phyloP scores from a whole-genome alignment of 176 grass and related monocot species.

The Stipa capillata region DNA sequence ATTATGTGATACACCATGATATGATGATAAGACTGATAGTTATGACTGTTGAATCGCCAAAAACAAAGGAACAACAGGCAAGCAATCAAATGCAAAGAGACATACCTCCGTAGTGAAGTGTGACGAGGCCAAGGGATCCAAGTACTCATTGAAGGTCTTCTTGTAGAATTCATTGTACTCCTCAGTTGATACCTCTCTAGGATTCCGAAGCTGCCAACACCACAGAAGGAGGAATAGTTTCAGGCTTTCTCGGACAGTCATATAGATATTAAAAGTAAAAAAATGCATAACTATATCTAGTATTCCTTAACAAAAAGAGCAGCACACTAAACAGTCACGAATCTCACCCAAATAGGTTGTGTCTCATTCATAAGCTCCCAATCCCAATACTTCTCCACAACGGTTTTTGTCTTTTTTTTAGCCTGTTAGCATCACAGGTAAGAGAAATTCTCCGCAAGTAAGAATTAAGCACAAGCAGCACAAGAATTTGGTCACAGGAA shows the following conservation, averaged over 20 bases:
- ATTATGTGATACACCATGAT: background rate
- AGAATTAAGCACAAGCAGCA: background rate
- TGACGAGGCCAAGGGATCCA: constrained; percentile 77
- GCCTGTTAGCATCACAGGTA: constrained; percentile 43
- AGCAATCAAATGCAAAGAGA: background rate
- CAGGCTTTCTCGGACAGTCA: background rate
- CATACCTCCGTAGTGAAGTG: constrained; percentile 96
- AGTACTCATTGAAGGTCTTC: constrained; percentile 90
- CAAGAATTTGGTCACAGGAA: background rate
- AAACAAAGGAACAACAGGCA: constrained; percentile 16
- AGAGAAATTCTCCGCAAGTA: background rate
- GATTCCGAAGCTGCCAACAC: constrained; percentile 60
- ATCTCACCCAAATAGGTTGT: constrained; percentile 89
- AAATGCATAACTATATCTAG: background rate
- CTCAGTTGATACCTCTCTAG: constrained; percentile 77
- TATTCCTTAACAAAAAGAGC: background rate
- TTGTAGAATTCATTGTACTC: constrained; percentile 99
- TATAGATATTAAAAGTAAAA: background rate
- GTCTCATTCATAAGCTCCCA: constrained; percentile 99
- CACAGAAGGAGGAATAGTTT: background rate
- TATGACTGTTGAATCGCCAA: background rate
- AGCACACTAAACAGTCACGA: background rate
- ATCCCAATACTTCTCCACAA: constrained; percentile 95
- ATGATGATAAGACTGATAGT: background rate
- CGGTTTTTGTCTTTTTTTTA: constrained; percentile 90